Conservation (phyloP, 352 stramenopile species). For the Globisporangium echinulatum region DNA sequence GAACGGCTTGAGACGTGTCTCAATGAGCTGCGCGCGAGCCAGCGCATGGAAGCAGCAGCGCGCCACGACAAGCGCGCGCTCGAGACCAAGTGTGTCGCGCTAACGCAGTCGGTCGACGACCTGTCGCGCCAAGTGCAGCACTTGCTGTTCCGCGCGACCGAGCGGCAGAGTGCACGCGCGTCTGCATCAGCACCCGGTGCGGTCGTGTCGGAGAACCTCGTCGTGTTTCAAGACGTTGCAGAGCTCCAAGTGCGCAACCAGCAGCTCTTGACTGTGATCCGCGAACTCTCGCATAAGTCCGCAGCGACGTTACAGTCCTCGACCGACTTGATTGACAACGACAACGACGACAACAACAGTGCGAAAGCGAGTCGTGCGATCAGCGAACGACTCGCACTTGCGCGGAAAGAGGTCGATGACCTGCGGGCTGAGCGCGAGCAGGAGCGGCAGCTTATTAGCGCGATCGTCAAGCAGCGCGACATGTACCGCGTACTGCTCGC, state of each 20-base stretch:
- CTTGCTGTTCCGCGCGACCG: constrained; percentile 68
- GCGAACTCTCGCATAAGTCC: constrained; percentile 49
- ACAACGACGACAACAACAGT: constrained; percentile 30
- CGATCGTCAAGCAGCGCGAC: constrained; percentile 95
- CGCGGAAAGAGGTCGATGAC: constrained; percentile 73
- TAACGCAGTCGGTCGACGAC: constrained; percentile 82
- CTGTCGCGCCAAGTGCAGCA: constrained; percentile 91
- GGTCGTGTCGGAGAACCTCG: constrained; percentile 63
- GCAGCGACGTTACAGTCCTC: constrained; percentile 21
- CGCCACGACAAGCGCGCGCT: constrained; percentile 54
- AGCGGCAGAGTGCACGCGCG: constrained; percentile 23
- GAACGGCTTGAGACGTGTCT: constrained; percentile 58
- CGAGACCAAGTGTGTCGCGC: constrained; percentile 65
- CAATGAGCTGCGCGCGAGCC: constrained; percentile 65
- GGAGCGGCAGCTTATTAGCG: constrained; percentile 85
- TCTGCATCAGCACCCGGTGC: constrained; percentile 13
- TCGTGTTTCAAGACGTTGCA: constrained; percentile 83
- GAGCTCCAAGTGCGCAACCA: constrained; percentile 92
- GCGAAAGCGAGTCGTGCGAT: constrained; percentile 17
- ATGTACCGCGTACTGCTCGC: constrained; percentile 92
- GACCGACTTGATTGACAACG: neutral
- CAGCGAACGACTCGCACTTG: constrained; percentile 50
- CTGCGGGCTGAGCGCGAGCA: constrained; percentile 69
- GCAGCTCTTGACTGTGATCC: constrained; percentile 78
- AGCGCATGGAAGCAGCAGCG: constrained; percentile 61